These are phyloP conservation scores for Gigaspora rosea DNA, from an alignment of 192 early-diverging fungal species.

Conservation along the genomic window DNA sequence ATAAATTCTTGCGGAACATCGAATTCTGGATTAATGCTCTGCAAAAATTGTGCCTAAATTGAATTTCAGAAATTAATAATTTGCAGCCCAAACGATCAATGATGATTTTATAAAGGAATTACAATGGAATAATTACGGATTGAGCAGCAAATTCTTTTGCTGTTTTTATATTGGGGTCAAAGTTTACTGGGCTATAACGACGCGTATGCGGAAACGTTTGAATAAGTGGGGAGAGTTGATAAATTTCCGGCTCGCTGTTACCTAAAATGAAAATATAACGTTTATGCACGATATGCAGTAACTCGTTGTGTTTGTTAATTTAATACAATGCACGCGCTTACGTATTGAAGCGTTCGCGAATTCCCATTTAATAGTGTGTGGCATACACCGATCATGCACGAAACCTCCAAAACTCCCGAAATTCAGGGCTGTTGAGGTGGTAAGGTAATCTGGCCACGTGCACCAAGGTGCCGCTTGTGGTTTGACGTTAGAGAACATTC, in stretches of 20 bases:
- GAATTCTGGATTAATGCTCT: slow-evolving; percentile 13
- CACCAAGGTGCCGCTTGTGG: too few species aligned
- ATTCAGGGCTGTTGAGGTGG: neutral
- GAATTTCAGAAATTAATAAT: neutral
- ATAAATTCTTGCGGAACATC: slow-evolving; percentile 16
- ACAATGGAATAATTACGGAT: neutral
- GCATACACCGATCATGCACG: neutral
- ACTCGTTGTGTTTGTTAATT: neutral
- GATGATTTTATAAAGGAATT: neutral
- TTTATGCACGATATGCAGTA: neutral
- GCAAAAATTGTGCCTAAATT: slow-evolving; percentile 2
- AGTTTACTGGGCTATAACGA: neutral
- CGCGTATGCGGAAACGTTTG: slow-evolving; percentile 29
- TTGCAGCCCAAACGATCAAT: neutral
- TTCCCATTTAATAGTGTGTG: neutral
- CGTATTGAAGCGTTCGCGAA: slow-evolving; percentile 1
- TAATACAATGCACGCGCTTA: neutral
- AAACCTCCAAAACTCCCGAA: neutral
- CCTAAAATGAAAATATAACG: slow-evolving; percentile 7
- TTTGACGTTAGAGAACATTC: too few species aligned
- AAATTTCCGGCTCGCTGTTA: neutral
- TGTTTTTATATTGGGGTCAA: neutral
- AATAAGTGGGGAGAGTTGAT: neutral
- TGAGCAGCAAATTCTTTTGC: neutral
- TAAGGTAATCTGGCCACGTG: too few species aligned